Evolutionary conservation across 805 yeast species (phyloP), one percentile per base, ranked within the genome.

Genomic region (Candida silvatica): DNA sequence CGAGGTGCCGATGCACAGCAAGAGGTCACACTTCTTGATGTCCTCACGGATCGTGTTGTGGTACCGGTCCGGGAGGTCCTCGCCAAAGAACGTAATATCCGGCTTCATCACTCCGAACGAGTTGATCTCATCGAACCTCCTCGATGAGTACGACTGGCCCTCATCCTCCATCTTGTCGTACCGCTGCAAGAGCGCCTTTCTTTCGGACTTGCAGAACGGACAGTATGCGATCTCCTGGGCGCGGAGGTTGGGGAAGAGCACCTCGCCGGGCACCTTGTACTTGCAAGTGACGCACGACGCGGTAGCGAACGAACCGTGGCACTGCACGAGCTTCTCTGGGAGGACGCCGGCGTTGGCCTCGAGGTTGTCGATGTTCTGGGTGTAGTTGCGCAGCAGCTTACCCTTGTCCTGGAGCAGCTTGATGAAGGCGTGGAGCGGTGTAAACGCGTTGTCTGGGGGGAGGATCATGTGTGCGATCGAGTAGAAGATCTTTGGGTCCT

Each of bases 1-100:
- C 16, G 95, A 86, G 0, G 97, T 87, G 14, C 97, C 97, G 24
- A 87, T 78, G 54, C 94, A 81, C 4, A 87, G 67, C 30, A 88
- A 61, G 36, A 87, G 62, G 56, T 88, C 97, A 57, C 95, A 84
- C 28, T 70, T 63, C 15, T 58, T 47, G 5, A 78, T 64, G 51
- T 88, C 96, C 29, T 68, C 66, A 28, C 64, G 61, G 20, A 78
- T 69, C 15, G 59, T 54, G 31, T 69, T 67, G 46, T 85, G 88
- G 50, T 80, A 87, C 32, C 66, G 57, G 11, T 65, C 64, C 1
- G 96, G 95, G 38, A 87, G 62, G 12, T 77, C 74, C 54, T 87
- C 96, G 12, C 95, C 95, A 46, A 87, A 87, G 51, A 87, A 87
- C 0, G 95, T 86, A 41, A 87, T 87, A 52, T 87, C 94, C 0